Conservation (phyloP, 306 rosid species). For the Vigna mungo region DNA sequence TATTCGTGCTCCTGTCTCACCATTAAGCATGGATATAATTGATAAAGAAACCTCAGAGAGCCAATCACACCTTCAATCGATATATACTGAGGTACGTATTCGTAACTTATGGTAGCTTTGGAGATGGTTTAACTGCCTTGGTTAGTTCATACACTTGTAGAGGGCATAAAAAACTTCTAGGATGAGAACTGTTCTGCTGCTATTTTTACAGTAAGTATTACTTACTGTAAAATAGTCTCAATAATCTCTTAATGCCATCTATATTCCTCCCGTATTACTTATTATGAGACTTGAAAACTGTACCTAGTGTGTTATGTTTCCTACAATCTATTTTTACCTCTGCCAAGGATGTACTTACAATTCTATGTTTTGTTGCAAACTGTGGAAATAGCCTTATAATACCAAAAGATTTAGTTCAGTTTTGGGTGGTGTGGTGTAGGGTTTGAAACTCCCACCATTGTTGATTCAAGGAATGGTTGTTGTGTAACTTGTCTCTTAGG, state of each 20-base stretch:
- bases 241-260: background rate
- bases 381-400: background rate
- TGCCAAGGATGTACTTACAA: slow-evolving; percentile 21
- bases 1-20: slow-evolving; percentile 56
- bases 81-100: slow-evolving; percentile 67
- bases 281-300: slow-evolving; percentile 22
- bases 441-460: background rate
- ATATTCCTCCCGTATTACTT: slow-evolving; percentile 2
- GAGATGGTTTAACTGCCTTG: slow-evolving; percentile 19
- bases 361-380: background rate
- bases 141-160: slow-evolving; percentile 13
- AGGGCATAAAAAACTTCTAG: background rate
- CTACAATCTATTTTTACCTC: background rate
- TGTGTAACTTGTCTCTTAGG: background rate
- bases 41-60: slow-evolving; percentile 54
- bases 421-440: background rate
- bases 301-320: background rate
- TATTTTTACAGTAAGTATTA: too few species aligned
- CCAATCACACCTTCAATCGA: slow-evolving; percentile 52
- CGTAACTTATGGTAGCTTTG: slow-evolving; percentile 36
- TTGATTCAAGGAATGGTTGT: background rate
- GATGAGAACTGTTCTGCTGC: slow-evolving; percentile 13
- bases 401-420: background rate
- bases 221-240: too few species aligned
- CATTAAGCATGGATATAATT: slow-evolving; percentile 49